A percentile compares a stretch with the other conserved stretches of the same genome.
phyloP scores from a whole-genome alignment of 805 yeast genomes.

The Pichia exigua region DNA sequence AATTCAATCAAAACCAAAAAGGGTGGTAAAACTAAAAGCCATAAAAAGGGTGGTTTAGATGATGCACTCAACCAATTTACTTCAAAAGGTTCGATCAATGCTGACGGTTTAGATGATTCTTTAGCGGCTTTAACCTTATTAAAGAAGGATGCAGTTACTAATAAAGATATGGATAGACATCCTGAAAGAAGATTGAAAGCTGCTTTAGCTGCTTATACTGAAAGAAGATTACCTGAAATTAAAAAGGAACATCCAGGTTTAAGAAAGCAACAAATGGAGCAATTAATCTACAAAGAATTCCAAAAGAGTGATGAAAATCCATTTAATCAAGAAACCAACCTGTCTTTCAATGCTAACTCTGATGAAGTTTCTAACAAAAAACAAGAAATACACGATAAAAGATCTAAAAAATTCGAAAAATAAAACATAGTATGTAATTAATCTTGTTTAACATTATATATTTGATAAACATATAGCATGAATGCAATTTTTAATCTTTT shows the following conservation, averaged over 20 bases:
- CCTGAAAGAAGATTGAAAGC: conserved; percentile 87
- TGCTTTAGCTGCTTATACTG: conserved; percentile 66
- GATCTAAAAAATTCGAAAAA: conserved; percentile 27
- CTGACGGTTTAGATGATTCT: conserved; percentile 71
- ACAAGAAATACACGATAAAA: conserved; percentile 22
- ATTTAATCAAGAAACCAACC: conserved; percentile 66
- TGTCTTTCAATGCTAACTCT: conserved; percentile 56
- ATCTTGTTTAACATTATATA: not conserved
- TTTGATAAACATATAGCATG: not conserved
- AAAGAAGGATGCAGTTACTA: conserved; percentile 44
- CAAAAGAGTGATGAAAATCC: conserved; percentile 77
- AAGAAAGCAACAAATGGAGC: conserved; percentile 70
- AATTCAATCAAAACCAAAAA: conserved; percentile 50
- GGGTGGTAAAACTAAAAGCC: conserved; percentile 57
- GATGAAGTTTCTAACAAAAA: conserved; percentile 36
- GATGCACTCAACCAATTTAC: conserved; percentile 48
- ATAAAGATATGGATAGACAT: conserved; percentile 69
- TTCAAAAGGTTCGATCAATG: conserved; percentile 43
- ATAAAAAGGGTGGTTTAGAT: conserved; percentile 50
- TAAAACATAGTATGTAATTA: conserved; percentile 3
- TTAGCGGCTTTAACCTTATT: conserved; percentile 70
- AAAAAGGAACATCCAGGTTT: conserved; percentile 75
- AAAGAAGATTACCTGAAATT: conserved; percentile 59
- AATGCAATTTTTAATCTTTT: not conserved
- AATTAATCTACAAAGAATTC: conserved; percentile 69